These are phyloP conservation scores for Paspalum vaginatum DNA, from an alignment of 176 grass and related monocot genomes.

Conservation along the genomic window DNA sequence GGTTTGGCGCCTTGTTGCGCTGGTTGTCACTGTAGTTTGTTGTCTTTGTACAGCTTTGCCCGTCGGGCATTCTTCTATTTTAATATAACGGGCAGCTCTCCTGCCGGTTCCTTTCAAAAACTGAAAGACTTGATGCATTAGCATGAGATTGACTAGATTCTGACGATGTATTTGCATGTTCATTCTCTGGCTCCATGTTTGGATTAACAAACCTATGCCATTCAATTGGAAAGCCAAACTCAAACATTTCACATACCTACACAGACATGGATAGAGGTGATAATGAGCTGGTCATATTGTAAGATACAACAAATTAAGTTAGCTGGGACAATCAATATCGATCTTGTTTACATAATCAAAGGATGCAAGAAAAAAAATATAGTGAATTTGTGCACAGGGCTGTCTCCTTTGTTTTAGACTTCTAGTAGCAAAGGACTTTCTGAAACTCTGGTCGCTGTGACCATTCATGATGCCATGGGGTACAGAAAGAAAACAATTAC, in stretches of 20 bases:
- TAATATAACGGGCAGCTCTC: too few species aligned
- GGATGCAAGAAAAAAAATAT: neutral
- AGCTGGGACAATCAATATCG: slow-evolving; percentile 8
- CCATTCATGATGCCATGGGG: too few species aligned
- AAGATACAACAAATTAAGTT: slow-evolving; percentile 29
- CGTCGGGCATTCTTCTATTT: too few species aligned
- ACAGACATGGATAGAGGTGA: slow-evolving; percentile 20
- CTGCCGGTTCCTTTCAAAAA: too few species aligned
- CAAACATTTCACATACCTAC: slow-evolving; percentile 44
- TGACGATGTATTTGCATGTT: neutral
- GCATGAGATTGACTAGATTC: neutral
- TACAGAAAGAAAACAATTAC: too few species aligned
- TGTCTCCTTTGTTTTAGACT: neutral
- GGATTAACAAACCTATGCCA: slow-evolving; percentile 35
- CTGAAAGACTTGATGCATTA: neutral
- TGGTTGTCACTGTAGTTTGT: too few species aligned
- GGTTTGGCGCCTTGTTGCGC: too few species aligned
- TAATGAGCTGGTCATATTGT: slow-evolving; percentile 5
- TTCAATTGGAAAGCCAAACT: slow-evolving; percentile 18
- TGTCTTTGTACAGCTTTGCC: too few species aligned
- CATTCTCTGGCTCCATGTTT: neutral
- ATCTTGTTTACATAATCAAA: slow-evolving; percentile 4
- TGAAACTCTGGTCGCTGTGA: too few species aligned
- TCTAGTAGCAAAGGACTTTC: neutral
- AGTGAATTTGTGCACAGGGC: neutral